Conservation (phyloP, 257 asterid genomes). For the Voacanga thouarsii region DNA sequence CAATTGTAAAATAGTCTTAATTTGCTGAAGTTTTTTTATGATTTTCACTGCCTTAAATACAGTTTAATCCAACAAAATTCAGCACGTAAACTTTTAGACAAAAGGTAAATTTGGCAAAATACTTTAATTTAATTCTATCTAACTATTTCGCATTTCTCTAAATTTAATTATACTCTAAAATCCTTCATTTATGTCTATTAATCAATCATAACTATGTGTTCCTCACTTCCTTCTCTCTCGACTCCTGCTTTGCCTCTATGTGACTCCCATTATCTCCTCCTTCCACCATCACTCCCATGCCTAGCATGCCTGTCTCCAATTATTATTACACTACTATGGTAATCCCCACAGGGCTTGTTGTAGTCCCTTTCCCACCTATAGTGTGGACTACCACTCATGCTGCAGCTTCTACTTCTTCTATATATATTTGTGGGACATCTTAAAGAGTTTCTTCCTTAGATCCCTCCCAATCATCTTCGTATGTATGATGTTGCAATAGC, state of each 20-base stretch:
- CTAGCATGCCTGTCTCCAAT: constrained; percentile 6
- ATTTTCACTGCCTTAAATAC: too few species aligned
- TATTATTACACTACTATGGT: constrained; percentile 6
- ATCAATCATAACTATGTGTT: too few species aligned
- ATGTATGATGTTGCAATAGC: constrained; percentile 63
- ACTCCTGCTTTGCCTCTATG: constrained; percentile 24
- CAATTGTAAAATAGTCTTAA: too few species aligned
- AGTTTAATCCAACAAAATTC: too few species aligned
- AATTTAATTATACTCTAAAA: too few species aligned
- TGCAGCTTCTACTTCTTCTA: constrained; percentile 35
- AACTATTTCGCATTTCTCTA: too few species aligned
- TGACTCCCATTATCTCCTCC: constrained; percentile 52
- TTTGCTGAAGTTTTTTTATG: too few species aligned
- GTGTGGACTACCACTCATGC: constrained; percentile 52
- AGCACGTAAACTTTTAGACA: too few species aligned
- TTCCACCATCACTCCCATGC: constrained; percentile 17
- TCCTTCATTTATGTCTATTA: too few species aligned
- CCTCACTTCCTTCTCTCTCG: constrained; percentile 70
- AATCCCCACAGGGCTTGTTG: constrained; percentile 5
- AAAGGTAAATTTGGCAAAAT: too few species aligned
- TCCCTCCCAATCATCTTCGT: constrained; percentile 60
- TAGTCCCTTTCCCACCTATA: constrained; percentile 5
- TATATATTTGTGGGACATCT: constrained; percentile 29
- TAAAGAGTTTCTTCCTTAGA: constrained; percentile 50
- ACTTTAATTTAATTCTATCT: too few species aligned